Percentiles rank a stretch among this genome's conserved stretches.
phyloP scores from a whole-genome alignment of 83 land plant species.

The Picea abies region DNA sequence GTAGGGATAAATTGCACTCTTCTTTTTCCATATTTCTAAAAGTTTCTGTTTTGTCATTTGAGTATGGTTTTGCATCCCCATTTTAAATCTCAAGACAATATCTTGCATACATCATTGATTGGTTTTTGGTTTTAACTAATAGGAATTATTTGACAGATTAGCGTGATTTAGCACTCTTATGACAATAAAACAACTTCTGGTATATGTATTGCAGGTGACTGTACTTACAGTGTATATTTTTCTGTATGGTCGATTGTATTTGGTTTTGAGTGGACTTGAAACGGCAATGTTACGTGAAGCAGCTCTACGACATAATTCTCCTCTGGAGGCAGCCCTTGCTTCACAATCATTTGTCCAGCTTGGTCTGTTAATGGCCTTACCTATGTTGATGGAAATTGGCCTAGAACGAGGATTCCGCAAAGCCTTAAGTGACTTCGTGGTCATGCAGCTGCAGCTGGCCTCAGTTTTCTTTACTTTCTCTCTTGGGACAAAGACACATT shows the following conservation, averaged over 20 bases:
- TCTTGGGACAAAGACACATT: constrained; percentile 86
- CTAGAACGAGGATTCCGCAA: constrained; percentile 77
- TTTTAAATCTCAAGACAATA: background rate
- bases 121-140: constrained; percentile 37
- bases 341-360: constrained; percentile 81
- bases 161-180: too few species aligned
- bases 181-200: constrained; percentile 1
- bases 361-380: constrained; percentile 76
- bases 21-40: background rate
- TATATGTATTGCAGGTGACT: constrained; percentile 54
- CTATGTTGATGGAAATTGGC: constrained; percentile 89
- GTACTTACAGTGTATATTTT: constrained; percentile 77
- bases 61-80: background rate
- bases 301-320: constrained; percentile 32
- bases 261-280: constrained; percentile 80
- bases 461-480: constrained; percentile 89
- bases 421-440: constrained; percentile 71
- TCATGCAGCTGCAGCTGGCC: too few species aligned
- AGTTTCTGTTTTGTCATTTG: background rate
- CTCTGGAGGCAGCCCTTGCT: constrained; percentile 73
- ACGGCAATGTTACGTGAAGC: constrained; percentile 44
- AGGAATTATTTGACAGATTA: too few species aligned
- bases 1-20: constrained; percentile 29
- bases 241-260: constrained; percentile 71
- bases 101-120: background rate